phyloP scores from a whole-genome alignment of 169 alveolate species.

The Cryptosporidium tyzzeri region DNA sequence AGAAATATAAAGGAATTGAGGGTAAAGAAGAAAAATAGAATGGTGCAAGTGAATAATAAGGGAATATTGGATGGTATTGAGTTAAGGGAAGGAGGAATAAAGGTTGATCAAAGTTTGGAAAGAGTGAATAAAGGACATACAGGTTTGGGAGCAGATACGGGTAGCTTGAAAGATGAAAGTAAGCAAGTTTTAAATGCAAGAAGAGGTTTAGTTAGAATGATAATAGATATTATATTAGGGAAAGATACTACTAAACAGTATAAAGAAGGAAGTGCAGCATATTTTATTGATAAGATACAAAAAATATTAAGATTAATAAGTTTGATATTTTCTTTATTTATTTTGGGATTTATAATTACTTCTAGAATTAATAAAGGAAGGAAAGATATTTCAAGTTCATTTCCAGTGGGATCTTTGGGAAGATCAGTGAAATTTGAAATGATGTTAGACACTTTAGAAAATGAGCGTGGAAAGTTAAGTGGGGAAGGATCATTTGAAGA shows the following conservation, averaged over 20 bases:
- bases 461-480: not conserved
- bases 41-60: conserved; percentile 36
- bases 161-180: not conserved
- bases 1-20: not conserved
- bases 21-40: not conserved
- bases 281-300: conserved; percentile 48
- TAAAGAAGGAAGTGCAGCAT: conserved; percentile 55
- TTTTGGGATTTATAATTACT: conserved; percentile 24
- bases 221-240: conserved; percentile 27
- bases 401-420: conserved; percentile 62
- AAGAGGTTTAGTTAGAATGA: conserved; percentile 30
- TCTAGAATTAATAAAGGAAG: conserved; percentile 44
- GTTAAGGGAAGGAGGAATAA: not conserved
- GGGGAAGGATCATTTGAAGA: not conserved
- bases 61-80: not conserved
- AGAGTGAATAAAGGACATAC: not conserved
- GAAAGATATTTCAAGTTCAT: not conserved
- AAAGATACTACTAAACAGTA: not conserved
- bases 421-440: conserved; percentile 52
- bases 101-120: not conserved
- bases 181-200: conserved; percentile 40
- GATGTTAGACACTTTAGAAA: conserved; percentile 28
- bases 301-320: conserved; percentile 37
- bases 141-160: not conserved
- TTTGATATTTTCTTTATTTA: conserved; percentile 31